Percentiles rank a stretch among this genome's conserved stretches.
These are phyloP conservation scores for Gilbertella persicaria DNA, from an alignment of 371 early-diverging fungal genomes.

Conservation along the genomic window DNA sequence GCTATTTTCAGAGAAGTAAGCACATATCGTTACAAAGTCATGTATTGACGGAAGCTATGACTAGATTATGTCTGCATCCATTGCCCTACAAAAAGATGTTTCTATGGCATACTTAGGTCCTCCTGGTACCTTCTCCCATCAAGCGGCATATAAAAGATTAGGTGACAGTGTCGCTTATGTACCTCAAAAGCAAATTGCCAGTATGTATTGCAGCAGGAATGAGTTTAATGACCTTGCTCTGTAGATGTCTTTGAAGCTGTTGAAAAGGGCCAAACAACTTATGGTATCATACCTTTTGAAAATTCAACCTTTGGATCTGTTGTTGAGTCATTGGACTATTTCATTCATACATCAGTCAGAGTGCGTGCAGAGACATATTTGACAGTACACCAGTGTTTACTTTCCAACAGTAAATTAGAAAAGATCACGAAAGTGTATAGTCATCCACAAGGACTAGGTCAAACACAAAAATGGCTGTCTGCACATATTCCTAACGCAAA, in stretches of 20 bases:
- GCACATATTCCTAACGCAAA: constrained; percentile 71
- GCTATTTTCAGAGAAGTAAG: constrained; percentile 83
- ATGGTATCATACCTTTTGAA: constrained; percentile 95
- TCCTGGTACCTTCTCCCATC: constrained; percentile 91
- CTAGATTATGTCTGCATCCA: constrained; percentile 87
- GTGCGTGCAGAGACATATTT: constrained; percentile 71
- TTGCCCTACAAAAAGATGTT: constrained; percentile 81
- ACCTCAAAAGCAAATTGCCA: constrained; percentile 64
- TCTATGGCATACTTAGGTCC: constrained; percentile 92
- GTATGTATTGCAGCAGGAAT: constrained; percentile 14
- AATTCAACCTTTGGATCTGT: constrained; percentile 92
- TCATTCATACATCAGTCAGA: constrained; percentile 58
- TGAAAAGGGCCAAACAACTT: constrained; percentile 75
- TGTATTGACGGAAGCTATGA: neutral
- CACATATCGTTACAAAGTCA: neutral
- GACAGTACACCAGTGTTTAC: constrained; percentile 75
- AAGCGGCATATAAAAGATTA: constrained; percentile 81
- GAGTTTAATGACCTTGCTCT: constrained; percentile 1
- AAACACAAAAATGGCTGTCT: constrained; percentile 78
- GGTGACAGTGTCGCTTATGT: constrained; percentile 80
- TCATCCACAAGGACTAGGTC: constrained; percentile 93
- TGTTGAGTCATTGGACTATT: constrained; percentile 79
- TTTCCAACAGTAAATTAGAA: constrained; percentile 65
- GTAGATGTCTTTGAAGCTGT: constrained; percentile 81
- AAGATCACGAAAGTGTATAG: constrained; percentile 83